These are phyloP conservation scores for Pythium aristosporum DNA, from an alignment of 352 stramenopile genomes.

Conservation along the genomic window DNA sequence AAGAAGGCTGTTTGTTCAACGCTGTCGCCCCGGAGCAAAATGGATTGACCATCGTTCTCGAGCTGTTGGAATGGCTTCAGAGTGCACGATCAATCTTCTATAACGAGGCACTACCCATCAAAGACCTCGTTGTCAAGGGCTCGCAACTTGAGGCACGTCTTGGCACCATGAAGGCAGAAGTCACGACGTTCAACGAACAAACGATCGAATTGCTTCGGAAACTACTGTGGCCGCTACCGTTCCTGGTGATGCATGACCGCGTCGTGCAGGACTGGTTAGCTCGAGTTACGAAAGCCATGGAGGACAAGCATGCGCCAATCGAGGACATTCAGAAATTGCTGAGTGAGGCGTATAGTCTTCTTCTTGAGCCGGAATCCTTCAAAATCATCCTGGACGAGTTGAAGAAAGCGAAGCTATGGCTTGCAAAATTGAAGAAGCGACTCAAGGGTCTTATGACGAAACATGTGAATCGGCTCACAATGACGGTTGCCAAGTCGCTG, in stretches of 20 bases:
- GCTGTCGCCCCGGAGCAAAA: constrained; percentile 61
- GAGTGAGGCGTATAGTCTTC: constrained; percentile 49
- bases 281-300: constrained; percentile 55
- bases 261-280: constrained; percentile 65
- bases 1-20: constrained; percentile 69
- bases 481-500: constrained; percentile 55
- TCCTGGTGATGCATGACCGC: constrained; percentile 60
- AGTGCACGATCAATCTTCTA: constrained; percentile 78
- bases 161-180: constrained; percentile 22
- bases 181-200: constrained; percentile 19
- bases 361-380: constrained; percentile 76
- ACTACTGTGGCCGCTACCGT: constrained; percentile 76
- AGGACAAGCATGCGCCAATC: constrained; percentile 59
- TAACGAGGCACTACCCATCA: constrained; percentile 64
- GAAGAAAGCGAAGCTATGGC: constrained; percentile 78
- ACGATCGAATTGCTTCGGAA: constrained; percentile 45
- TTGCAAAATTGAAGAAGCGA: constrained; percentile 84
- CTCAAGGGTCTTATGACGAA: constrained; percentile 74
- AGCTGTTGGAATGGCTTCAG: constrained; percentile 77
- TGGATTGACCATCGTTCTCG: constrained; percentile 44
- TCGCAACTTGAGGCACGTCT: constrained; percentile 38
- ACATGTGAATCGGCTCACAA: constrained; percentile 57
- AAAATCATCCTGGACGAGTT: constrained; percentile 80
- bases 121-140: constrained; percentile 58
- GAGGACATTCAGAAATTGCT: constrained; percentile 57